A percentile compares a stretch with the other conserved stretches of the same genome.
Conservation (phyloP, 306 rosid species). For the Ceratonia siliqua region DNA sequence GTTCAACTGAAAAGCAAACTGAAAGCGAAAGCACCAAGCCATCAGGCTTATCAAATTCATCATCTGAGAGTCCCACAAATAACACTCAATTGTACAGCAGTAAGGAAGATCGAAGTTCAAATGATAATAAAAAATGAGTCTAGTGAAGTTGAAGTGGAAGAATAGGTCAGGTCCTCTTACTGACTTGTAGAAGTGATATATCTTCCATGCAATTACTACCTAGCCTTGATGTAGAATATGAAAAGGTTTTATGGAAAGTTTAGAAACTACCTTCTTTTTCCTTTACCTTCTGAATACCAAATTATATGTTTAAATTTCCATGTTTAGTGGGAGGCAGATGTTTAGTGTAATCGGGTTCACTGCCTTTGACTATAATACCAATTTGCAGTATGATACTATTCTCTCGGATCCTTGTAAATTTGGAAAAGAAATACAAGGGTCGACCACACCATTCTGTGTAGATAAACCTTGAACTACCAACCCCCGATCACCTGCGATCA, state of each 20-base stretch:
- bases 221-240: constrained; percentile 4
- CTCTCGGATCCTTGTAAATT: no score
- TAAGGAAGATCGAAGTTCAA: constrained; percentile 60
- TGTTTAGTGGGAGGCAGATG: no score
- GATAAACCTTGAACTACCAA: no score
- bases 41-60: constrained; percentile 48
- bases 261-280: neutral
- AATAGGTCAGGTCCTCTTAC: constrained; percentile 29
- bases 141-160: constrained; percentile 34
- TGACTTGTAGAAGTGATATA: constrained; percentile 28
- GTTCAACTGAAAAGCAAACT: constrained; percentile 43
- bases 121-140: constrained; percentile 42
- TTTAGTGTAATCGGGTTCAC: neutral
- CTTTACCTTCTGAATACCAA: neutral
- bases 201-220: constrained; percentile 23
- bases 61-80: constrained; percentile 41
- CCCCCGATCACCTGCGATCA: no score
- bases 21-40: constrained; percentile 45
- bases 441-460: neutral
- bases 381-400: neutral
- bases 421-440: no score
- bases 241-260: constrained; percentile 21
- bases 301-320: no score
- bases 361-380: neutral
- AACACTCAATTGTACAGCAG: constrained; percentile 48